Base-by-base conservation (phyloP, 352 stramenopile genomes). In the Pythium brassicae region DNA sequence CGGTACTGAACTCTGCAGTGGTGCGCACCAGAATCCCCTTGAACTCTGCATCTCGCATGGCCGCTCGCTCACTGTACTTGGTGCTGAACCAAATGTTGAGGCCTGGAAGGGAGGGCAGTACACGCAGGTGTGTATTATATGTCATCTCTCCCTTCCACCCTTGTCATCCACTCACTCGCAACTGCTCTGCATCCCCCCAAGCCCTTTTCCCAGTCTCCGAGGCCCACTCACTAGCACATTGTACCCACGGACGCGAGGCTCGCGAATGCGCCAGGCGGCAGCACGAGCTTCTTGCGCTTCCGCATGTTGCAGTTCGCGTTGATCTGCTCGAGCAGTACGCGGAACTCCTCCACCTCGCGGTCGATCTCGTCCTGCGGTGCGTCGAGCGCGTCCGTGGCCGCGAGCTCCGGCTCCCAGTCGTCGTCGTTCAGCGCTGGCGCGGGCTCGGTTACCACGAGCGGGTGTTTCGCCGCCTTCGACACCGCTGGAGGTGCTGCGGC, bases 331-430 rank as follows among this genome's bases (percentile, higher is more conserved):
- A 91, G 64, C 64, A 87, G 55, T 39, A 78, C 37, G 23, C 81
- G 77, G 47, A 91, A 91, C 46, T 79, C 72, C 61, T 91, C 81
- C 15, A 91, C 81, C 57, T 91, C 81, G n/a, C 76, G 76, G 46
- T 91, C 81, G 34, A 89, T 73, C 35, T 75, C 74, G 53, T 84
- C 74, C 32, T 83, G 68, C 19, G 55, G 55, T 2, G 50, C 59
- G 26, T 75, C 68, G 32, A 52, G 19, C n/a, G n/a, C n/a, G n/a
- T n/a, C n/a, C n/a, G n/a, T n/a, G n/a, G n/a, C 9, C 32, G 32
- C 32, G 32, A 37, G 32, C 32, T 37, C 32, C 32, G 14, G 32
- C 32, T 37, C 32, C 32, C 32, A 37, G 32, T 37, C 32, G 40
- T 56, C 56, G 54, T 52, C 37, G 20, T n/a, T 8, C 17, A 42